Base-by-base conservation (phyloP, 192 early-diverging fungal species). In the Phycomyces nitens region DNA sequence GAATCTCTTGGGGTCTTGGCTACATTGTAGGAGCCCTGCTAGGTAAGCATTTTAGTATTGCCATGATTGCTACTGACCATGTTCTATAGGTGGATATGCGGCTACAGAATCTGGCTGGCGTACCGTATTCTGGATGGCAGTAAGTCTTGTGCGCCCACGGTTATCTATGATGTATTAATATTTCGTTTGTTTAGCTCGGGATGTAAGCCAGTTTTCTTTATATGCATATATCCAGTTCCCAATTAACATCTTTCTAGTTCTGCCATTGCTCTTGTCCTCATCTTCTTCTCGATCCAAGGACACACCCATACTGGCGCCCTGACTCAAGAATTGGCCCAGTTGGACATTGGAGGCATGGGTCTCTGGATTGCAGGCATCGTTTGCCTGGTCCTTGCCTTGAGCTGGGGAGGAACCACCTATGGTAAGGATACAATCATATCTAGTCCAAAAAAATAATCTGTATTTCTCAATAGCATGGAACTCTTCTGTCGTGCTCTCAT, bases 191-290 rank as follows among this genome's bases (percentile, higher is more conserved):
- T 55, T 20, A 76, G 67, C 43, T 84, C 77, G 83, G 70, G 71
- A 52, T 84, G 80, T 77, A 71, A 76, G 52, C n/a, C n/a, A n/a
- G n/a, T n/a, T n/a, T n/a, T n/a, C 81, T 81, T 56, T 81, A 81
- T 55, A 70, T 78, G 44, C 64, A 78, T 47, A 34, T 55, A 15
- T 60, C 53, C n/a, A n/a, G n/a, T n/a, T n/a, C n/a, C n/a, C n/a
- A n/a, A n/a, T n/a, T n/a, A n/a, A n/a, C n/a, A n/a, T n/a, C n/a
- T n/a, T n/a, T n/a, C n/a, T 24, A 69, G 73, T 10, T 57, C 72
- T 10, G 43, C 47, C 14, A 61, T 81, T n/a, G 73, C 79, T 3
- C 62, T 80, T 27, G 11, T 75, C 9, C 49, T 81, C 5, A 56
- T 76, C 5, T 52, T 74, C 12, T 41, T 77, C 41, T 64, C 68